Base-by-base conservation (phyloP, 129 eudicot species). In the Mikania micrantha region DNA sequence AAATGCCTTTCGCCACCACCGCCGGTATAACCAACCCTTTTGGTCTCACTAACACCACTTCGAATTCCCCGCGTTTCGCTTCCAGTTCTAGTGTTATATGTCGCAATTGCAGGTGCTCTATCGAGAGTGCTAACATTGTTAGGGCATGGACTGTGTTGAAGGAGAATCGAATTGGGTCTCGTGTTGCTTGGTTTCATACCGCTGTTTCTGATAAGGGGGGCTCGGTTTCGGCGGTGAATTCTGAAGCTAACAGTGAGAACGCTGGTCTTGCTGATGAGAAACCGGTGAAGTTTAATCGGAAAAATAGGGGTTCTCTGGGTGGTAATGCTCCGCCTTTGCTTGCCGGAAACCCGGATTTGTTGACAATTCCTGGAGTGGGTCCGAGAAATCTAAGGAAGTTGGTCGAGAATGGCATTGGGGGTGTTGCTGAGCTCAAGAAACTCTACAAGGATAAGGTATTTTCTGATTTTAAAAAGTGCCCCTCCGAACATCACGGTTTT, bases 351-450 rank as follows among this genome's bases (percentile, higher is more conserved):
- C 89, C 95, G 0, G 98, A 88, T 84, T 92, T 92, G 89, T 45
- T 92, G 84, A 79, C 81, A 4, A 88, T 92, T 72, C 98, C 98
- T 0, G 98, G 96, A 0, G 98, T 92, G 2, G 98, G 98, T 24
- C 98, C 95, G 0, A 88, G 95, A 71, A 91, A 92, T 79, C 73
- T 92, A 85, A 84, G 77, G 87, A 92, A 92, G 78, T 64, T 88
- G 75, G 95, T 88, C 28, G 78, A 88, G 28, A 92, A 92, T 57
- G 98, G 98, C 2, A 83, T 88, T 78, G 87, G 79, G 25, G 96
- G 89, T 40, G 96, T 92, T 69, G 98, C 88, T 49, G 87, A 92
- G 79, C 95, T 92, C 44, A 92, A 92, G 74, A 85, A 84, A 74
- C 81, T 88, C 35, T 92, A 88, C 69, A 84, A 72, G 62, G 95